Evolutionary conservation across 306 rosid genomes (phyloP), one percentile per base, ranked within the genome.

Genomic region (Prunus armeniaca): DNA sequence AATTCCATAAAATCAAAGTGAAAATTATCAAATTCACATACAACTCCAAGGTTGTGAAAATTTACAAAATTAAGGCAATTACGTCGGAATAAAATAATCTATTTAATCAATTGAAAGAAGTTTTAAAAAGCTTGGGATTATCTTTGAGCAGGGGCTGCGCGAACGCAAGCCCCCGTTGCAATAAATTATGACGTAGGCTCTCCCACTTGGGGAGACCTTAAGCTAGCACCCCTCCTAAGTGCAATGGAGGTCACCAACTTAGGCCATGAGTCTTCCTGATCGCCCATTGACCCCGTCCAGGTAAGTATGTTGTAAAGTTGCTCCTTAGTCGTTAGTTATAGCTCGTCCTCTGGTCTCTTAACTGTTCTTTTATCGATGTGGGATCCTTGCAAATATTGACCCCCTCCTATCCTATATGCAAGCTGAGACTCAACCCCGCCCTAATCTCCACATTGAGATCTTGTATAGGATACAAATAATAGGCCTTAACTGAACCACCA

Each of bases 111-210:
- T 34, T 5, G 0, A 32, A 32, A 6, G 7, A 34, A 34, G 1
- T 34, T 5, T 0, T 0, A 34, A 34, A 34, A 34, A 38, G 2
- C 1, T 3, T 12, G 4, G 4, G 76, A 71, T 47, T 3, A 3
- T 2, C 3, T 0, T 43, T 74, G 11, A 76, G 57, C 19, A 28
- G 85, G 85, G 89, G 91, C 89, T 61, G 89, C 90, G 82, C 90
- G 77, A 56, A 87, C 89, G 84, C 91, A 82, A 62, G 90, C 87
- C 88, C 84, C 89, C 80, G 14, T 73, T 34, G 10, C 76, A 65
- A 88, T 81, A 88, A 87, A 91, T 87, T 78, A 85, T 84, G 88
- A 91, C 80, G 85, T 84, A 78, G 86, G 84, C 77, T 78, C 89
- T 52, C 58, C 83, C 85, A 55, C 85, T 47, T 50, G 86, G 77